These are phyloP conservation scores for Salix brachista DNA, from an alignment of 345 rosid species.

Conservation along the genomic window DNA sequence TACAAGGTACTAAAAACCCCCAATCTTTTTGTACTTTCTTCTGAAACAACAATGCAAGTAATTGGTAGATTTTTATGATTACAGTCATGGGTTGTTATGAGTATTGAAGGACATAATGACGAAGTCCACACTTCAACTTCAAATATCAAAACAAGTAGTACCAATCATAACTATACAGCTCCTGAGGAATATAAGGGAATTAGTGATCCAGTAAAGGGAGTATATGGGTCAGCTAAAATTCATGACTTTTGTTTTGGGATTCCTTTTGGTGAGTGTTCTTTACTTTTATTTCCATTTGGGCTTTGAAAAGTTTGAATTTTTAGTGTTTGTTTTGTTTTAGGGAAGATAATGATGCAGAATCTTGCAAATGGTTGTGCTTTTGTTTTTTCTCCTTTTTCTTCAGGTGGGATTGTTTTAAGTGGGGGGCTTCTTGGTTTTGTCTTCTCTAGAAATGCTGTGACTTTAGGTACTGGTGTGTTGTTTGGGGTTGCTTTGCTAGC, in stretches of 20 bases:
- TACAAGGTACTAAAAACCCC: slow-evolving; percentile 36
- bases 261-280: slow-evolving; percentile 69
- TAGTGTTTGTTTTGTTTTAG: background rate
- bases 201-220: slow-evolving; percentile 28
- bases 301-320: background rate
- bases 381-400: background rate
- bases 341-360: slow-evolving; percentile 4
- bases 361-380: background rate
- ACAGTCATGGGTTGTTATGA: slow-evolving; percentile 50
- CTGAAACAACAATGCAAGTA: background rate
- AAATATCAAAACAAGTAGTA: slow-evolving; percentile 21
- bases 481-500: slow-evolving; percentile 85
- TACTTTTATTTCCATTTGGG: background rate
- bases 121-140: slow-evolving; percentile 23
- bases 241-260: slow-evolving; percentile 95
- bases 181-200: slow-evolving; percentile 25
- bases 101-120: slow-evolving; percentile 39
- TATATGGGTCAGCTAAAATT: slow-evolving; percentile 58
- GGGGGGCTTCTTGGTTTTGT: slow-evolving; percentile 72
- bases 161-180: slow-evolving; percentile 30
- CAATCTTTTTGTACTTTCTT: background rate
- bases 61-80: background rate
- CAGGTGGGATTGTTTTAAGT: slow-evolving; percentile 69
- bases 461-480: slow-evolving; percentile 47
- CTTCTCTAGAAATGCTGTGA: slow-evolving; percentile 57